Evolutionary conservation across 169 alveolate species (phyloP), one percentile per base, ranked within the genome.

Genomic region (Prorocentrum cordatum): DNA sequence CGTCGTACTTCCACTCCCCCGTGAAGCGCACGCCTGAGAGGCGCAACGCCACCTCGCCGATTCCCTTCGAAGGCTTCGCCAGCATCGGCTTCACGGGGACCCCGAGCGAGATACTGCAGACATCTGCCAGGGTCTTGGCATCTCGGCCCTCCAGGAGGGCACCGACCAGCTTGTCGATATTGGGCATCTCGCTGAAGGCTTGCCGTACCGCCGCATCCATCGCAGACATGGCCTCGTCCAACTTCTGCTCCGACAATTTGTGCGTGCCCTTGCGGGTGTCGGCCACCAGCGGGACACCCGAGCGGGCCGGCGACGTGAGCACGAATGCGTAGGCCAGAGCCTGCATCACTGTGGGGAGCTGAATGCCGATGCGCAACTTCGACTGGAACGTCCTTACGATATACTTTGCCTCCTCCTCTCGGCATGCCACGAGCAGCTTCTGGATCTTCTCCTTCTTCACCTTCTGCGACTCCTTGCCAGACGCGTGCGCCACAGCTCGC

Each of bases 71-170:
- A 7, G 99, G 99, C 71, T 97, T 96, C 26, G 99, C 99, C 36
- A 98, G 94, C 99, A 97, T 97, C 38, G 99, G 99, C 79, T 97
- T 96, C 29, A 97, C 98, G 9, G 99, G 99, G 24, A 97, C 94
- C 20, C 99, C 99, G 2, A 98, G 96, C 29, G 96, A 95, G 47
- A 98, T 96, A 45, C 58, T 27, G 83, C 92, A 75, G 20, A 75
- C 86, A 35, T 58, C 62, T 16, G 58, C 61, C 86, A 75, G n/a
- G 7, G 71, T 33, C 39, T 39, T 39, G 45, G 72, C 59, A n/a
- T 75, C 45, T 16, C 86, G 86, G 24, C 86, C 86, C 67, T 75
- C 86, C 86, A 75, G 31, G 42, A 75, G 26, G 1, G 86, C 71
- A 4, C 26, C 33, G 35, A 75, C 36, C 86, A 75, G 59, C 58